Evolutionary conservation across 768 basidiomycete species (phyloP).

Genomic region (Tulasnella sp.): DNA sequence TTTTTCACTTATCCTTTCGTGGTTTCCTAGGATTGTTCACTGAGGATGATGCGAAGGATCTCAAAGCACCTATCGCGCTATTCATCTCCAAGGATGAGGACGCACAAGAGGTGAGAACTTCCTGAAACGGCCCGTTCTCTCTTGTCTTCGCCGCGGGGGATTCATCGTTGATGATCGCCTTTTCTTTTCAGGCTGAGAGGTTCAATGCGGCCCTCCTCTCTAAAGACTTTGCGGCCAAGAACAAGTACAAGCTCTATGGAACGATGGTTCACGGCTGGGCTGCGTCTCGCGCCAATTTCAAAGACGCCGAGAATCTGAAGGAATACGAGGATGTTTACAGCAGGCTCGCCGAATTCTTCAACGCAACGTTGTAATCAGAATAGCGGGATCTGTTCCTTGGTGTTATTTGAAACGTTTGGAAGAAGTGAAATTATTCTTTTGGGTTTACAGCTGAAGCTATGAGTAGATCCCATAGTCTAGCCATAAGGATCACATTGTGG

Average conservation of each 20-base stretch:
- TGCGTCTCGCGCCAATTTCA: slow-evolving; percentile 5
- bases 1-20: too few species aligned
- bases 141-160: too few species aligned
- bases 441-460: too few species aligned
- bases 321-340: slow-evolving; percentile 12
- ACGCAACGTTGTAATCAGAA: neutral
- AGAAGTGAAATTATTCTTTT: too few species aligned
- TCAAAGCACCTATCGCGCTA: neutral
- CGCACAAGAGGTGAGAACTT: neutral
- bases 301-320: slow-evolving; percentile 12
- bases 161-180: neutral
- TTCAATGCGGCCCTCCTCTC: neutral
- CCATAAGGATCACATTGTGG: too few species aligned
- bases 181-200: slow-evolving; percentile 5
- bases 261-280: slow-evolving; percentile 10
- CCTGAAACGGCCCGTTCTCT: too few species aligned
- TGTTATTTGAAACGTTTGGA: too few species aligned
- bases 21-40: too few species aligned
- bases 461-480: too few species aligned
- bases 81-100: neutral
- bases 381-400: too few species aligned
- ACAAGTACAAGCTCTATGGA: neutral
- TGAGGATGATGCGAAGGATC: neutral
- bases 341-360: neutral
- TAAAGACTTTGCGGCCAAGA: neutral